A percentile compares a stretch with the other conserved stretches of the same genome.
phyloP scores from a whole-genome alignment of 768 basidiomycete genomes.

The Leccinum rimulosum region DNA sequence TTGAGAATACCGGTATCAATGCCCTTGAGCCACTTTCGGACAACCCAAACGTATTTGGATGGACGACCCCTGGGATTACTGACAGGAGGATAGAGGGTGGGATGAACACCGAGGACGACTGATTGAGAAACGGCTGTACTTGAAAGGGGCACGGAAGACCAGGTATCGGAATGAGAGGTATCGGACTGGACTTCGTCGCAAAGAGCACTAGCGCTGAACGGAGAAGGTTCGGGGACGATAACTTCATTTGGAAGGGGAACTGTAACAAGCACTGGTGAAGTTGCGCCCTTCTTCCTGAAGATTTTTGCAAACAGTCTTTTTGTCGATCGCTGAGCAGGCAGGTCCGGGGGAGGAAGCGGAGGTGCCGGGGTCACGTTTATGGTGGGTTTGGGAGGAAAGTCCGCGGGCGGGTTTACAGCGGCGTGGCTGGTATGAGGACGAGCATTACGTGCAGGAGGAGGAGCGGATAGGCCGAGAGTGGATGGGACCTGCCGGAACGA shows the following conservation, averaged over 20 bases:
- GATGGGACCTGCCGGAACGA: conserved; percentile 17
- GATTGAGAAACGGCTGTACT: conserved; percentile 34
- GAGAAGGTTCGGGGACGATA: conserved; percentile 18
- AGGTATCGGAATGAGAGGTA: conserved; percentile 13
- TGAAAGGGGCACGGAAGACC: conserved; percentile 11
- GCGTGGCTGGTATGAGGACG: conserved; percentile 5
- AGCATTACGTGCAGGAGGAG: conserved; percentile 11
- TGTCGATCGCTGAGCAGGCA: conserved; percentile 40
- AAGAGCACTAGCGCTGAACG: conserved; percentile 3
- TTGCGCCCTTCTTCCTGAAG: conserved; percentile 56
- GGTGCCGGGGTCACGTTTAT: conserved; percentile 18
- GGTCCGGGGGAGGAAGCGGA: conserved; percentile 14
- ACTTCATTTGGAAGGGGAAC: conserved; percentile 28
- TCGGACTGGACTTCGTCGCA: conserved; percentile 18
- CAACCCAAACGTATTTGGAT: conserved; percentile 69
- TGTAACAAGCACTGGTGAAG: conserved; percentile 19
- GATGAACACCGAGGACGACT: conserved; percentile 66
- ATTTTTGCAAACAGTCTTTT: conserved; percentile 66
- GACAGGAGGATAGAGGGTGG: conserved; percentile 53
- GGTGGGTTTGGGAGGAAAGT: conserved; percentile 5
- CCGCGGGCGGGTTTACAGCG: neutral
- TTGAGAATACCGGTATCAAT: conserved; percentile 43
- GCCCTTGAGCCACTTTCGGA: conserved; percentile 72
- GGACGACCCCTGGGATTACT: conserved; percentile 38
- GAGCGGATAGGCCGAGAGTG: neutral